Conservation (phyloP, 2,329 filamentous ascomycete species). For the Xylariales sp. region DNA sequence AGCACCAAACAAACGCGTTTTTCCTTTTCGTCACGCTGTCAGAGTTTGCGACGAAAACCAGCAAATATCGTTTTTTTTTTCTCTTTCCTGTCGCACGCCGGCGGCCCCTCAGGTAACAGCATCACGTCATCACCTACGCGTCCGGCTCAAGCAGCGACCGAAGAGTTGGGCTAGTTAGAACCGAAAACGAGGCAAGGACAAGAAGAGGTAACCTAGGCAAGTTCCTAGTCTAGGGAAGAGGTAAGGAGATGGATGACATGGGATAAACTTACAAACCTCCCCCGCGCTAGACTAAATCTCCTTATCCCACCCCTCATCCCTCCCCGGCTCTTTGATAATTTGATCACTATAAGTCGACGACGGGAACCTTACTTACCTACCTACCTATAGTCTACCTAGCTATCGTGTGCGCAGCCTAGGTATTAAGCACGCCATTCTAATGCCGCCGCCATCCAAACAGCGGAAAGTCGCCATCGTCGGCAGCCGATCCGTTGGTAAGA, state of each 20-base stretch:
- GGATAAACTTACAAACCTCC: too few species aligned
- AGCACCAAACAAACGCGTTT: slow-evolving; percentile 8
- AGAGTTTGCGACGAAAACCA: not conserved
- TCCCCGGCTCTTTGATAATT: slow-evolving; percentile 11
- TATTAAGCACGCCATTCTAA: slow-evolving; percentile 49
- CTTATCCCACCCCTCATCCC: slow-evolving; percentile 9
- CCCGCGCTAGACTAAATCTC: slow-evolving; percentile 3
- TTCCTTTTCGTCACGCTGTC: slow-evolving; percentile 14
- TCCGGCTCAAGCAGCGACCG: slow-evolving; percentile 11
- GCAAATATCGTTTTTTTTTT: not conserved
- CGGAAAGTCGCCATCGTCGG: slow-evolving; percentile 86
- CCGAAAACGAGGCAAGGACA: too few species aligned
- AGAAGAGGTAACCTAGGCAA: too few species aligned
- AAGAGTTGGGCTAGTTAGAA: slow-evolving; percentile 16
- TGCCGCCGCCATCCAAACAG: slow-evolving; percentile 77
- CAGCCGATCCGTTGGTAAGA: slow-evolving; percentile 81
- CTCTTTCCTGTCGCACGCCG: slow-evolving; percentile 14
- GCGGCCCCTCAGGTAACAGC: slow-evolving; percentile 36
- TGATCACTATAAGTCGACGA: slow-evolving; percentile 12
- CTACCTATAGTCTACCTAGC: slow-evolving; percentile 27
- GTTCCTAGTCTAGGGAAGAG: too few species aligned
- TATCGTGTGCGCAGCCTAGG: slow-evolving; percentile 15
- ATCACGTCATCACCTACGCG: slow-evolving; percentile 32
- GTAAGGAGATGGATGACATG: too few species aligned
- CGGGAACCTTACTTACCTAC: slow-evolving; percentile 27